phyloP scores from a whole-genome alignment of 2,329 filamentous ascomycete species.

The Blastomyces emzantsi region DNA sequence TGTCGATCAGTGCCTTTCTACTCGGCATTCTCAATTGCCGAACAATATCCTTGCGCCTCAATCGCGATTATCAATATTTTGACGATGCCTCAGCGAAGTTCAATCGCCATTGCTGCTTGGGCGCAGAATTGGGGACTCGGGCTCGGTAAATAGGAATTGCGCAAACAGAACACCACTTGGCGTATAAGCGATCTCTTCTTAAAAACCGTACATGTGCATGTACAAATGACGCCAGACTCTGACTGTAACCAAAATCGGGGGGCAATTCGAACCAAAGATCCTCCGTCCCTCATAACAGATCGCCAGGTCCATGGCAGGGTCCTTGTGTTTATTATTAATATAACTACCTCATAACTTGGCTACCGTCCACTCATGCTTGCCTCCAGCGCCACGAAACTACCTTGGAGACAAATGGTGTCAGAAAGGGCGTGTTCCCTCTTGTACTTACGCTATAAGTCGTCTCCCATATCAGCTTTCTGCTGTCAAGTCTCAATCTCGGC shows the following conservation, averaged over 20 bases:
- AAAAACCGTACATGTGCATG: background rate
- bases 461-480: background rate
- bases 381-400: background rate
- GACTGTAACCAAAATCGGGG: background rate
- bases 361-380: no score
- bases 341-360: no score
- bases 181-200: background rate
- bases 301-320: background rate
- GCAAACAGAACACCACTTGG: background rate
- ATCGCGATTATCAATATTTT: background rate
- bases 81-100: background rate
- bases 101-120: background rate
- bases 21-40: background rate
- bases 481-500: background rate
- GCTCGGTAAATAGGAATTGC: background rate
- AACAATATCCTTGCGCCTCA: background rate
- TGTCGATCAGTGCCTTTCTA: background rate
- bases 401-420: background rate
- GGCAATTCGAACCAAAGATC: background rate
- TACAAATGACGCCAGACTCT: background rate
- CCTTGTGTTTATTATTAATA: background rate
- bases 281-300: background rate
- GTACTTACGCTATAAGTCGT: background rate
- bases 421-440: background rate
- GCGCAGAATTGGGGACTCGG: background rate